Evolutionary conservation across 768 basidiomycete species (phyloP), one percentile per base, ranked within the genome.

Genomic region (Phylloporus scabripes): DNA sequence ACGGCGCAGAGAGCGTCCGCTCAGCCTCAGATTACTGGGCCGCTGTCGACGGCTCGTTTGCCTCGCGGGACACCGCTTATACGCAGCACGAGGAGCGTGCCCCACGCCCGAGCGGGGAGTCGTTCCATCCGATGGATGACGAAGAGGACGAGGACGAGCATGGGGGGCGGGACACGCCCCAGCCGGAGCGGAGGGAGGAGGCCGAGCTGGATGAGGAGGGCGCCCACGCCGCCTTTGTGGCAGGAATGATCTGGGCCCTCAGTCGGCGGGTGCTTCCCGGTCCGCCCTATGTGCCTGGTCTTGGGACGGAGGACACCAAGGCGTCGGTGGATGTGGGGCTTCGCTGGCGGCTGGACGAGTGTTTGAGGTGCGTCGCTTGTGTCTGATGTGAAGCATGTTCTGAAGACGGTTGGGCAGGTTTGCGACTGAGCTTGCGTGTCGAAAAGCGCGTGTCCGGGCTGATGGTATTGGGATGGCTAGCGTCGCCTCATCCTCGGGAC

Each of bases 231-330:
- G 88, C 87, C 3, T 90, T 90, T 56, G 78, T 89, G n/a, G 83
- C 85, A 0, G 90, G 88, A 7, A 91, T 92, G 87, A 85, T 92
- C 47, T 92, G 80, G 64, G 80, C 88, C 0, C 62, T 92, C 55
- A 89, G 83, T 48, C 70, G 87, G 56, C 74, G 80, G 39, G 69
- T 89, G 45, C 68, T 83, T 41, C 89, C 89, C 28, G 87, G 90
- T 0, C 66, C 77, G 8, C 90, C 87, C n/a, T 92, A 87, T 64
- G 82, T 81, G 8, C 86, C 83, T 4, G 57, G 57, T 4, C 31
- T 33, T 8, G 46, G 33, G 49, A 11, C 42, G 5, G 51, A 58
- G 10, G 64, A 62, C 12, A 42, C 32, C 14, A 57, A 60, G 20
- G 49, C 57, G 12, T 24, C 7, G 29, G 66, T 67, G 9, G 63